phyloP scores from a whole-genome alignment of 345 rosid genomes.

The Arabidopsis thaliana region TAIR10.1 NC_003070.9:1513001-1513500 shows the following conservation, averaged over 20 bases:
- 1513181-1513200: slow-evolving; percentile 34
- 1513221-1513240: slow-evolving; percentile 89
- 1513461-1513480: slow-evolving; percentile 93
- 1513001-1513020: slow-evolving; percentile 30
- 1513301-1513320: slow-evolving; percentile 8
- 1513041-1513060: slow-evolving; percentile 13
- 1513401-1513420: slow-evolving; percentile 78
- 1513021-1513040: neutral
- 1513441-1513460: slow-evolving; percentile 93
- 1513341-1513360: neutral
- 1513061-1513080: slow-evolving; percentile 17
- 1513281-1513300: slow-evolving; percentile 26
- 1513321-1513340: neutral
- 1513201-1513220: slow-evolving; percentile 68
- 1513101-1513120: slow-evolving; percentile 56
- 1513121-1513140: slow-evolving; percentile 24
- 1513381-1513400: slow-evolving; percentile 52
- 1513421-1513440: slow-evolving; percentile 92
- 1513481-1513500: slow-evolving; percentile 92
- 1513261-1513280: slow-evolving; percentile 6
- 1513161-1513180: slow-evolving; percentile 44
- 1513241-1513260: slow-evolving; percentile 36
- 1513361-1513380: slow-evolving; percentile 36
- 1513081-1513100: slow-evolving; percentile 97
- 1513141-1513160: slow-evolving; percentile 41